These are phyloP conservation scores for Aquanectria penicillioides DNA, from an alignment of 2,329 filamentous ascomycete genomes.

Conservation along the genomic window DNA sequence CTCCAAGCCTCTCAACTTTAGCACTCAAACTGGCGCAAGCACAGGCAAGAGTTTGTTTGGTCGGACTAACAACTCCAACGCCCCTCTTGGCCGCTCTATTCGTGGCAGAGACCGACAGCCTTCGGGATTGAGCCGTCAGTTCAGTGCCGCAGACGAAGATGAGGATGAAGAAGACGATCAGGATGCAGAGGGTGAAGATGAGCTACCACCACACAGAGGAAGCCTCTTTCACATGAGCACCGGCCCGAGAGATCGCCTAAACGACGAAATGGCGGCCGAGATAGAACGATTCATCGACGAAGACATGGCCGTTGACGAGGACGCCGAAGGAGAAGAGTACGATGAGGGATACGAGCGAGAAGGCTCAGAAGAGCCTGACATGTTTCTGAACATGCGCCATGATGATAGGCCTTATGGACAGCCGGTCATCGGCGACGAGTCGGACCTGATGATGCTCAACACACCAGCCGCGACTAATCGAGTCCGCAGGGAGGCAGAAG, in stretches of 20 bases:
- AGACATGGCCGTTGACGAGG: constrained; percentile 51
- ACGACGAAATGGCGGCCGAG: constrained; percentile 47
- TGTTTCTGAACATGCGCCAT: constrained; percentile 61
- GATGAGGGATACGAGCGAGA: constrained; percentile 51
- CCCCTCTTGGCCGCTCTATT: constrained; percentile 60
- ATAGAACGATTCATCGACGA: constrained; percentile 49
- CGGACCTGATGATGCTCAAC: constrained; percentile 64
- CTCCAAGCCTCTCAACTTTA: constrained; percentile 53
- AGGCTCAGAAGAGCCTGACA: constrained; percentile 55
- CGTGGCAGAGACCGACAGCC: constrained; percentile 55
- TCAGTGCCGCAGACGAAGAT: constrained; percentile 47
- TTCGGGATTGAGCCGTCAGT: constrained; percentile 61
- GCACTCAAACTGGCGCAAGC: constrained; percentile 41
- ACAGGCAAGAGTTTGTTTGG: constrained; percentile 52
- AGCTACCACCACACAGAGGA: constrained; percentile 45
- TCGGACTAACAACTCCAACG: constrained; percentile 48
- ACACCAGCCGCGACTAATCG: constrained; percentile 65
- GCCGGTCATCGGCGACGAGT: constrained; percentile 55
- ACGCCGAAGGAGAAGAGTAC: constrained; percentile 52
- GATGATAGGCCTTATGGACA: constrained; percentile 52
- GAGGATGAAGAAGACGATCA: constrained; percentile 43
- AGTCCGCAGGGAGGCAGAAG: constrained; percentile 64
- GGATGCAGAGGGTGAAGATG: constrained; percentile 48
- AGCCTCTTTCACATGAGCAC: constrained; percentile 46
- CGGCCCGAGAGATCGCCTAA: constrained; percentile 27